These are phyloP conservation scores for Talaromyces sp. DNA, from an alignment of 2,329 filamentous ascomycete species.

Conservation along the genomic window DNA sequence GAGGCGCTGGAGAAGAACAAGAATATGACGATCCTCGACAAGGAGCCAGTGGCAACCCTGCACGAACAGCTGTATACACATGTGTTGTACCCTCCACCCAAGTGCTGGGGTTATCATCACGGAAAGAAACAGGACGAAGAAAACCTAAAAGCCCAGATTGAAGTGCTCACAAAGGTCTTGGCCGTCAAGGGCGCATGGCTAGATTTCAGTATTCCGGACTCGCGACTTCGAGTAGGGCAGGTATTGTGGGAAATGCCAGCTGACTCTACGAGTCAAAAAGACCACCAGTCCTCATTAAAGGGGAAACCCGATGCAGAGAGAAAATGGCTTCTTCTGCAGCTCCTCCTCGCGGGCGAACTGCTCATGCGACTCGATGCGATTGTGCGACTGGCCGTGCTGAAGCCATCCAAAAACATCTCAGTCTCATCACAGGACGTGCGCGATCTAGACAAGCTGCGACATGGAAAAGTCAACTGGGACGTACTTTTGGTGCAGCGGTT, in stretches of 20 bases:
- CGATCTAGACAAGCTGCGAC: conserved; percentile 44
- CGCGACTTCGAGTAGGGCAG: conserved; percentile 43
- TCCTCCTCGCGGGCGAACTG: conserved; percentile 52
- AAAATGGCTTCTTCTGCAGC: conserved; percentile 53
- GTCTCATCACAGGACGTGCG: conserved; percentile 42
- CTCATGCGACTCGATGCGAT: conserved; percentile 51
- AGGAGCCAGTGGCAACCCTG: conserved; percentile 27
- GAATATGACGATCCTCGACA: conserved; percentile 32
- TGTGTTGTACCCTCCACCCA: conserved; percentile 33
- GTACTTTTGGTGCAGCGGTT: conserved; percentile 51
- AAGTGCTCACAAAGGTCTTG: conserved; percentile 40
- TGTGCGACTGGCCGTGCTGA: conserved; percentile 37
- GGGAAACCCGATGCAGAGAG: conserved; percentile 1
- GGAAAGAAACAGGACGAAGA: conserved; percentile 16
- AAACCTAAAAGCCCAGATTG: conserved; percentile 44
- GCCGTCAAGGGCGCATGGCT: conserved; percentile 42
- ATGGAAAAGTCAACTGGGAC: conserved; percentile 54
- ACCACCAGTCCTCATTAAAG: neutral
- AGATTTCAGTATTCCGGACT: conserved; percentile 44
- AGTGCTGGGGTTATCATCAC: conserved; percentile 15
- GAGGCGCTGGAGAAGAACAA: conserved; percentile 26
- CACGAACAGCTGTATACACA: conserved; percentile 32
- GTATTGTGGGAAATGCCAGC: conserved; percentile 39
- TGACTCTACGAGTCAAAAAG: conserved; percentile 22
- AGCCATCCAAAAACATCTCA: conserved; percentile 31